These are phyloP conservation scores for Microstroma glucosiphilum DNA, from an alignment of 1,284 basidiomycete species.

Conservation along the genomic window DNA sequence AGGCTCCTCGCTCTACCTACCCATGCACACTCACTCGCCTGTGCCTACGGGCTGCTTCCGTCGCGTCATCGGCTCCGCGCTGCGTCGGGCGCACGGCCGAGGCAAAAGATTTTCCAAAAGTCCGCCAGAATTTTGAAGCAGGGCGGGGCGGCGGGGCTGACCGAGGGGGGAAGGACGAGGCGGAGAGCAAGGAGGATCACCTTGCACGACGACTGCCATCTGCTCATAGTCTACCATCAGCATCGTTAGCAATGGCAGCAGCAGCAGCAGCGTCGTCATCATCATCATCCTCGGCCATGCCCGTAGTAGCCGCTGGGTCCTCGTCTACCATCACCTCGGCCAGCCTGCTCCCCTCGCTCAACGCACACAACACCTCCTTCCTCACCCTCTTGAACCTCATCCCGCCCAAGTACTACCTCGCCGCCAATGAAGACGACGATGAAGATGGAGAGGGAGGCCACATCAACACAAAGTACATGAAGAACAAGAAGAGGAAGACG, in stretches of 20 bases:
- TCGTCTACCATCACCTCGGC: not conserved
- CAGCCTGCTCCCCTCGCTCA: conserved; percentile 17
- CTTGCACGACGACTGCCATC: no score
- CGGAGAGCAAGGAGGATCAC: no score
- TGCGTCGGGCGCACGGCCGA: no score
- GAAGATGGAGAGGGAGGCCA: conserved; percentile 12
- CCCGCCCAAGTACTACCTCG: conserved; percentile 44
- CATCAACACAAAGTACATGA: conserved; percentile 36
- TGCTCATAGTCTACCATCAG: no score
- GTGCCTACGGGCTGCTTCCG: no score
- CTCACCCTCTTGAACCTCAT: conserved; percentile 37
- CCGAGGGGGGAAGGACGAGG: no score
- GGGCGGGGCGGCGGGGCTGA: no score
- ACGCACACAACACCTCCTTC: conserved; percentile 36
- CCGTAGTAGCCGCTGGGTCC: not conserved
- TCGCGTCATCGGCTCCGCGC: no score
- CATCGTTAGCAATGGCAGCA: not conserved
- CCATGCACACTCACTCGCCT: no score
- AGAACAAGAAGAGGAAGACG: conserved; percentile 47
- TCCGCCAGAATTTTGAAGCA: no score
- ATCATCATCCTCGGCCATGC: not conserved
- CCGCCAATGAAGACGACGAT: conserved; percentile 28
- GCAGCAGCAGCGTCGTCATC: not conserved
- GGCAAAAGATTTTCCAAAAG: no score
- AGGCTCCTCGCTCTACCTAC: no score